Evolutionary conservation across 2,329 filamentous ascomycete species (phyloP).

Genomic region (Verticillium alfalfae): DNA sequence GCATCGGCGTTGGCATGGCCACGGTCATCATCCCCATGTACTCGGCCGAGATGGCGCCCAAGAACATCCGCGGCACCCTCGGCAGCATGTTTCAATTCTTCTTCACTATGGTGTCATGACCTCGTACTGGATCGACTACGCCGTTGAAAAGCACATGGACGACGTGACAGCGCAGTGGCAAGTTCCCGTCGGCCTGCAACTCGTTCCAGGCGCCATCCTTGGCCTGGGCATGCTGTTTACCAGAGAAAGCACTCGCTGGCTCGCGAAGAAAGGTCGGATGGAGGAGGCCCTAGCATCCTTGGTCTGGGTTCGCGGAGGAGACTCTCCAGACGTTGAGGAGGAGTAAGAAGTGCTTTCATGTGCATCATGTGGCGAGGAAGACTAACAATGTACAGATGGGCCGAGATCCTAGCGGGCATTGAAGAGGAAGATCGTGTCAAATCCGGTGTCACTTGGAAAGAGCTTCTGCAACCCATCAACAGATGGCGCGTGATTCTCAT

Average conservation of each 20-base stretch:
- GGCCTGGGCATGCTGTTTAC: constrained; percentile 42
- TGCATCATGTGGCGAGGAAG: background rate
- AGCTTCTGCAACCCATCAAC: constrained; percentile 39
- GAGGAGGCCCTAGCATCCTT: constrained; percentile 41
- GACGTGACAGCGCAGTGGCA: constrained; percentile 40
- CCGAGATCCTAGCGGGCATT: constrained; percentile 37
- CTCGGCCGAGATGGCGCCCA: constrained; percentile 39
- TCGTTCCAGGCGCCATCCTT: constrained; percentile 39
- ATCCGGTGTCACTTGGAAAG: constrained; percentile 38
- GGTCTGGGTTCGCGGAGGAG: constrained; percentile 46
- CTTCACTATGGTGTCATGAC: constrained; percentile 34
- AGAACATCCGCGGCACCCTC: constrained; percentile 34
- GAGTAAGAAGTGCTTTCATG: constrained; percentile 18
- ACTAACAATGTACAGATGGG: constrained; percentile 19
- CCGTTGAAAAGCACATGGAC: constrained; percentile 30
- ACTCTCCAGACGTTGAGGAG: constrained; percentile 23
- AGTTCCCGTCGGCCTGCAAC: constrained; percentile 39
- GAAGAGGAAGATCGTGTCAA: constrained; percentile 38
- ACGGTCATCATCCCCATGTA: constrained; percentile 40
- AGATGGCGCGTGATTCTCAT: constrained; percentile 41
- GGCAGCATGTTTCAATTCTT: constrained; percentile 39
- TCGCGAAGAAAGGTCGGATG: constrained; percentile 35
- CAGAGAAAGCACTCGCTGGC: constrained; percentile 41
- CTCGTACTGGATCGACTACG: constrained; percentile 39
- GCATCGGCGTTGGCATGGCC: constrained; percentile 29